Conservation (phyloP, 1,284 basidiomycete genomes). For the Sparassis latifolia region DNA sequence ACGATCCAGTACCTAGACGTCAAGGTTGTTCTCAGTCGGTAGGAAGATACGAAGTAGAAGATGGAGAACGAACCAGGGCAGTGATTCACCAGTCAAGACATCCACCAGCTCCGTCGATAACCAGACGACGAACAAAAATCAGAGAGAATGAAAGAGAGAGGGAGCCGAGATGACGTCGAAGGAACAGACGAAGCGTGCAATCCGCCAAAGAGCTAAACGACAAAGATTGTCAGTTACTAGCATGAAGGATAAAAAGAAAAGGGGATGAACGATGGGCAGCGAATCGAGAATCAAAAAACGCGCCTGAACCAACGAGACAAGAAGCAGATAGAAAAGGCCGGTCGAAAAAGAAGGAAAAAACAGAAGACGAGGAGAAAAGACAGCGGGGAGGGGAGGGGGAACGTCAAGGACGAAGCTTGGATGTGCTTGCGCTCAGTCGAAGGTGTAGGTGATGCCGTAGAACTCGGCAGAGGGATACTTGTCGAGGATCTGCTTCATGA, state of each 20-base stretch:
- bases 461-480: neutral
- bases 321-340: neutral
- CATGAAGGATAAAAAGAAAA: neutral
- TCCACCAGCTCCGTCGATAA: neutral
- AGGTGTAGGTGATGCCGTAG: neutral
- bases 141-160: neutral
- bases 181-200: neutral
- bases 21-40: neutral
- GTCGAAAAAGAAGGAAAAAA: neutral
- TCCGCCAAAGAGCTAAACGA: neutral
- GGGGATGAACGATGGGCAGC: neutral
- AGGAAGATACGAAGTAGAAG: neutral
- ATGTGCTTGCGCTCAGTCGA: too few relatives aligned
- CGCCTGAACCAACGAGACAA: neutral
- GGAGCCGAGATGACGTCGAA: neutral
- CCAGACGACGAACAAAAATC: neutral
- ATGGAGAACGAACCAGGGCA: neutral
- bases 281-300: neutral
- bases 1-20: neutral
- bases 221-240: neutral
- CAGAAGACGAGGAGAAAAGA: neutral
- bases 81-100: neutral
- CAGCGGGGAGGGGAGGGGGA: neutral
- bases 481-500: constrained; percentile 15
- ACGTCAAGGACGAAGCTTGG: too few relatives aligned